phyloP scores from a whole-genome alignment of 257 asterid genomes.

The Lavandula angustifolia region DNA sequence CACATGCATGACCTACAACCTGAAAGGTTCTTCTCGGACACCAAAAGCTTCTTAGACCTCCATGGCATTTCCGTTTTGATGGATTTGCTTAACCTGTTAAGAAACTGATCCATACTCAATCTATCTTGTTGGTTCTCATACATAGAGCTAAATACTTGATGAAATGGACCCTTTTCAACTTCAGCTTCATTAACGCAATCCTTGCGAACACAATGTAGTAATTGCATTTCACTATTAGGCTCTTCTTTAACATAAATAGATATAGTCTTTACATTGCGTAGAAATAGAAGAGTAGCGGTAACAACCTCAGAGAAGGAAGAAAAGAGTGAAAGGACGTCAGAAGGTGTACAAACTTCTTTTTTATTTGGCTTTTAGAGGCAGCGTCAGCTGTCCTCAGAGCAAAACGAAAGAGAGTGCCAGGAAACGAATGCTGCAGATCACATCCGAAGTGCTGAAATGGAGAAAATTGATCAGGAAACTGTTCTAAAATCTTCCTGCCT shows the following conservation, averaged over 20 bases:
- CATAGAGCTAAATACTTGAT: conserved; percentile 69
- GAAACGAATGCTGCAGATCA: conserved; percentile 76
- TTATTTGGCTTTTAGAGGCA: conserved; percentile 93
- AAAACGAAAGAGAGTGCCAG: conserved; percentile 94
- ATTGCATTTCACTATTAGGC: conserved; percentile 72
- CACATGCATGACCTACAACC: conserved; percentile 66
- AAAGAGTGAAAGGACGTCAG: conserved; percentile 81
- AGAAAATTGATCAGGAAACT: conserved; percentile 97
- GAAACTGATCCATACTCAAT: conserved; percentile 63
- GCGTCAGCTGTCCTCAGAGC: conserved; percentile 74
- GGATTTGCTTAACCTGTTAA: conserved; percentile 65
- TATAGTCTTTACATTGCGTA: conserved; percentile 77
- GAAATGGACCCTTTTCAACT: conserved; percentile 57
- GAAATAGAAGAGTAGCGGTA: conserved; percentile 74
- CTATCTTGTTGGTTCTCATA: conserved; percentile 57
- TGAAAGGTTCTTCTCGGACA: conserved; percentile 67
- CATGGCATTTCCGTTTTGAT: conserved; percentile 58
- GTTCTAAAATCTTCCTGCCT: conserved; percentile 79
- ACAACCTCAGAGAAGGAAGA: conserved; percentile 83
- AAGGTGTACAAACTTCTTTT: conserved; percentile 75
- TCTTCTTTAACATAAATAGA: conserved; percentile 88
- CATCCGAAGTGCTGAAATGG: conserved; percentile 95
- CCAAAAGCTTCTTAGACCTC: conserved; percentile 86
- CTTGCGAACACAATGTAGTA: conserved; percentile 76
- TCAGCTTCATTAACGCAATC: conserved; percentile 59